Evolutionary conservation across 352 stramenopile species (phyloP).

Genomic region (Phytophthora boehmeriae): DNA sequence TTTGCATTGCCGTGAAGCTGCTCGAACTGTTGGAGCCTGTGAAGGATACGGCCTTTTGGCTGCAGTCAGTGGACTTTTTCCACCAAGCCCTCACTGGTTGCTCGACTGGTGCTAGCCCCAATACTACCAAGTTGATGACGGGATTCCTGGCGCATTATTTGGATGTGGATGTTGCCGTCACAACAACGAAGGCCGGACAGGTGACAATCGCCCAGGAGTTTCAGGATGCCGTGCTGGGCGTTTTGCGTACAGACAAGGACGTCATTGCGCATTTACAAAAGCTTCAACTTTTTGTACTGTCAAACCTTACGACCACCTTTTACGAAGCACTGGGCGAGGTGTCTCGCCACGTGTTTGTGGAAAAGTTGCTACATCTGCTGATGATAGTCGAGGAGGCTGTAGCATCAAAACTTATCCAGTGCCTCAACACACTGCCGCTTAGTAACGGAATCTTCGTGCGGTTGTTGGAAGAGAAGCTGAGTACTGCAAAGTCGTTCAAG

Average conservation of each 20-base stretch:
- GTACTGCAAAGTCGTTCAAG: conserved; percentile 18
- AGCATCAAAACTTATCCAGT: conserved; percentile 58
- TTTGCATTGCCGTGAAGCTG: conserved; percentile 59
- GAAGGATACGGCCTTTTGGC: conserved; percentile 56
- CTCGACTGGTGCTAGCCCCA: conserved; percentile 2
- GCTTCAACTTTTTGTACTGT: conserved; percentile 52
- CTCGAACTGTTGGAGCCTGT: conserved; percentile 67
- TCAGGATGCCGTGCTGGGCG: conserved; percentile 51
- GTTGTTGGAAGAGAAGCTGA: conserved; percentile 54
- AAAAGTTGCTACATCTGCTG: conserved; percentile 57
- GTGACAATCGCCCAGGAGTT: conserved; percentile 56
- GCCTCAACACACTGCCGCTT: conserved; percentile 58
- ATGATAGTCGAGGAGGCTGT: conserved; percentile 68
- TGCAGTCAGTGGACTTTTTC: conserved; percentile 69
- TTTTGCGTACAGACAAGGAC: conserved; percentile 52
- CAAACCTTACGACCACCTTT: conserved; percentile 41
- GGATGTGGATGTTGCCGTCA: conserved; percentile 34
- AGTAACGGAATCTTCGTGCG: conserved; percentile 58
- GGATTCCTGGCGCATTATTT: conserved; percentile 67
- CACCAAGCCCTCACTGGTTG: conserved; percentile 49
- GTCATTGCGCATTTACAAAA: conserved; percentile 33
- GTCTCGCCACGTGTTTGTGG: conserved; percentile 52
- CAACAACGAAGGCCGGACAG: conserved; percentile 32
- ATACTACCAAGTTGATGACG: conserved; percentile 42
- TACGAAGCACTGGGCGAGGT: conserved; percentile 61